phyloP scores from a whole-genome alignment of 2,329 filamentous ascomycete species.

The Pseudocercospora macadamiae region DNA sequence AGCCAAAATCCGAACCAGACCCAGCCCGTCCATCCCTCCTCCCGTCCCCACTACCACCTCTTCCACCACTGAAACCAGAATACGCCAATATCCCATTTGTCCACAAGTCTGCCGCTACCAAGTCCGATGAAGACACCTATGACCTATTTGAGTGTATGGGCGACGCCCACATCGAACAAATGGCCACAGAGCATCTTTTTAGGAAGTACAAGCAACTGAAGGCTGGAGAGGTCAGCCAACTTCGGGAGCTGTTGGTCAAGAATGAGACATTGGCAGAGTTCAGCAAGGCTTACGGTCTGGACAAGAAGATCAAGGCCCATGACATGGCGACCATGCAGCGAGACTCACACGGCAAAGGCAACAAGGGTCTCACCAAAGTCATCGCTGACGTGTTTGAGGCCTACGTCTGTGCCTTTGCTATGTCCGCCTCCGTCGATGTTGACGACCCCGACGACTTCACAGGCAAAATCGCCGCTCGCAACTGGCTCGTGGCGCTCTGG shows the following conservation, averaged over 20 bases:
- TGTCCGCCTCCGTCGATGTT: too few relatives aligned
- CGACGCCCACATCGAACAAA: slow-evolving; percentile 80
- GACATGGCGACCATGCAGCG: slow-evolving; percentile 18
- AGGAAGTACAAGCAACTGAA: slow-evolving; percentile 67
- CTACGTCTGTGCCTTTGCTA: slow-evolving; percentile 78
- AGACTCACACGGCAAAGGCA: slow-evolving; percentile 39
- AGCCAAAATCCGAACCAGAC: neutral
- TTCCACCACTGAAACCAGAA: slow-evolving; percentile 32
- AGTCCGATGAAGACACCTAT: slow-evolving; percentile 55
- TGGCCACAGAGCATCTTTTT: slow-evolving; percentile 75
- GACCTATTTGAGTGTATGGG: slow-evolving; percentile 88
- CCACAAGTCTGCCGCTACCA: slow-evolving; percentile 37
- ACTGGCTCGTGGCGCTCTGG: slow-evolving; percentile 80
- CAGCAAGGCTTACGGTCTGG: slow-evolving; percentile 70
- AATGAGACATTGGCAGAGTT: slow-evolving; percentile 77
- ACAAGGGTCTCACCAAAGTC: slow-evolving; percentile 69
- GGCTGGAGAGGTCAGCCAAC: slow-evolving; percentile 71
- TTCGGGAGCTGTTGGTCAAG: slow-evolving; percentile 78
- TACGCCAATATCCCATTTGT: slow-evolving; percentile 36
- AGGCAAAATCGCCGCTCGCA: slow-evolving; percentile 62
- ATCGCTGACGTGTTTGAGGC: slow-evolving; percentile 89
- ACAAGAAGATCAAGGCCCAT: slow-evolving; percentile 58
- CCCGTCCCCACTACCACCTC: slow-evolving; percentile 30
- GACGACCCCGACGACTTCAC: too few relatives aligned
- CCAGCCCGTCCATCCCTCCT: neutral